Evolutionary conservation across 164 flowering plant species (phyloP).

Genomic region (Piper betle): DNA sequence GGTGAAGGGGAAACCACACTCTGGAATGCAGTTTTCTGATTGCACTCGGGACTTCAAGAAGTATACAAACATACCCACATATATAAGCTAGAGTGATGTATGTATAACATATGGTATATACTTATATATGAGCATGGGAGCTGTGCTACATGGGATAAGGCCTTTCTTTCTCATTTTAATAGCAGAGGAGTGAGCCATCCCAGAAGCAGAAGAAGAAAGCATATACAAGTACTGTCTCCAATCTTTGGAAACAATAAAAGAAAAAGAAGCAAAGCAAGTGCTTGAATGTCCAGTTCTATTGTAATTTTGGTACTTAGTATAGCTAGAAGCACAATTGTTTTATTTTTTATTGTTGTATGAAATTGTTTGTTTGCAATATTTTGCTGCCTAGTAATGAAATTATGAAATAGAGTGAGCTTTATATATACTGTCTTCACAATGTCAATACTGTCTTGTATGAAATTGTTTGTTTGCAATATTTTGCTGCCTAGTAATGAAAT

Average conservation of each 20-base stretch:
- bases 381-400: constrained; percentile 18
- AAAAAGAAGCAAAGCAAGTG: constrained; percentile 1
- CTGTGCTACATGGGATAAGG: constrained; percentile 13
- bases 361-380: constrained; percentile 14
- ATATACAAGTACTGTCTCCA: constrained; percentile 6
- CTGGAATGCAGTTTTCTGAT: constrained; percentile 57
- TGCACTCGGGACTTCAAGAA: constrained; percentile 10
- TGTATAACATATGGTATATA: constrained; percentile 12
- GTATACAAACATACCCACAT: constrained; percentile 3
- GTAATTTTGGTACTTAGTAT: constrained; percentile 12
- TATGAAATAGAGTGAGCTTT: background rate
- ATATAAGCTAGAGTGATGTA: constrained; percentile 13
- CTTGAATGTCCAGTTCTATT: constrained; percentile 23
- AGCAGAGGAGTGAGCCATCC: constrained; percentile 22
- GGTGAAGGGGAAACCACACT: constrained; percentile 76
- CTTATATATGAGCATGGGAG: constrained; percentile 13
- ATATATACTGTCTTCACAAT: too few relatives aligned
- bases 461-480: constrained; percentile 14
- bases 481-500: constrained; percentile 17
- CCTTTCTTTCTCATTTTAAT: constrained; percentile 39
- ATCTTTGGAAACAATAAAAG: constrained; percentile 19
- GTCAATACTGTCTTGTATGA: constrained; percentile 1
- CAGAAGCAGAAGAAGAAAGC: constrained; percentile 15
- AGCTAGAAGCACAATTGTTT: constrained; percentile 19
- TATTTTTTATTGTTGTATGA: constrained; percentile 20